Evolutionary conservation across 805 yeast genomes (phyloP).

Genomic region (Schwanniomyces occidentalis): DNA sequence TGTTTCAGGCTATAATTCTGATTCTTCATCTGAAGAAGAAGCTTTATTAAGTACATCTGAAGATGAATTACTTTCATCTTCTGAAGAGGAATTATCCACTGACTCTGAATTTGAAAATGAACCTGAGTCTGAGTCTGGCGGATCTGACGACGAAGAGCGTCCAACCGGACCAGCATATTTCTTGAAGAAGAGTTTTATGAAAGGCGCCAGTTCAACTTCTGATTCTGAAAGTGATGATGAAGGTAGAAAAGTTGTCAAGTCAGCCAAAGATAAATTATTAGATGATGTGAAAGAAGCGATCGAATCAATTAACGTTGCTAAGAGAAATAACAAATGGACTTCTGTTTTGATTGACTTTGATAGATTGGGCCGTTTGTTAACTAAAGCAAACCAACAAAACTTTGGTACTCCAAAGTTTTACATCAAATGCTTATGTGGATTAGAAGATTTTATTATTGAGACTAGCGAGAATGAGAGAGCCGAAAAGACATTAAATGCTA

Average conservation of each 20-base stretch:
- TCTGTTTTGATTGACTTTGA: constrained; percentile 76
- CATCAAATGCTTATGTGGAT: constrained; percentile 64
- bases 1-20: constrained; percentile 59
- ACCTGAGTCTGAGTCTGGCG: constrained; percentile 34
- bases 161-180: constrained; percentile 56
- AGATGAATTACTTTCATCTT: constrained; percentile 54
- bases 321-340: constrained; percentile 77
- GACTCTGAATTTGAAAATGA: constrained; percentile 55
- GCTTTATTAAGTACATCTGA: constrained; percentile 57
- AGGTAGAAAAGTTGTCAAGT: constrained; percentile 82
- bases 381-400: constrained; percentile 76
- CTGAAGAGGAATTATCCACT: constrained; percentile 35
- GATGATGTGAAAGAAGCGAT: constrained; percentile 78
- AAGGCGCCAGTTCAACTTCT: constrained; percentile 37
- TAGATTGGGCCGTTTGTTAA: constrained; percentile 62
- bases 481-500: constrained; percentile 76
- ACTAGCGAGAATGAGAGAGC: constrained; percentile 52
- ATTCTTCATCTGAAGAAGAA: constrained; percentile 54
- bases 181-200: constrained; percentile 50
- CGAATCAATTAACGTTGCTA: constrained; percentile 67
- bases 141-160: constrained; percentile 29
- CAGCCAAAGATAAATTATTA: constrained; percentile 88
- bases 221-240: constrained; percentile 61
- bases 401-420: constrained; percentile 69
- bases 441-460: constrained; percentile 67